Base-by-base conservation (phyloP, 176 grass and related monocot genomes). In the Rhynchospora pubera region DNA sequence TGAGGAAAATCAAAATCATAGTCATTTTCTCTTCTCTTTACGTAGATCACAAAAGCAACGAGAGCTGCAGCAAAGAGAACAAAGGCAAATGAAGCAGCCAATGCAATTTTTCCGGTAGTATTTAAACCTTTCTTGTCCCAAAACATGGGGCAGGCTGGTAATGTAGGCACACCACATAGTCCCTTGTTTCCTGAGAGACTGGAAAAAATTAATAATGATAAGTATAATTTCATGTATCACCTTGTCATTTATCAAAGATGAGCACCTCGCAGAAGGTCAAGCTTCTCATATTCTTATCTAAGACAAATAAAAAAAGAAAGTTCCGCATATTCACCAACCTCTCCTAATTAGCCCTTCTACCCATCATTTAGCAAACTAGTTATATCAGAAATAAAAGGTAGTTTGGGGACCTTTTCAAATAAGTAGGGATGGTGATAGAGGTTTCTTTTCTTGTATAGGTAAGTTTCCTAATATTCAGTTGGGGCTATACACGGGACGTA, bases 1-100 rank as follows among this genome's bases (percentile, higher is more conserved):
- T 93, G 96, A 84, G 93, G 96, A 84, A 99, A 95, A 56, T 95
- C 96, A 89, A 99, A 99, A 83, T 99, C 93, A 16, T 99, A 99
- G 65, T 95, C 91, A 10, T 95, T 88, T 5, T 84, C 84, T 69
- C 87, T 87, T 50, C 93, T 88, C 84, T 90, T 89, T 65, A 99
- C 82, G 84, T 91, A 99, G 73, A 95, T 70, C 66, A 99, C 91
- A 85, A 95, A 99, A 51, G 89, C 90, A 68, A 89, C 86, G 57
- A 95, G 88, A 67, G 93, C 84, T 74, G 91, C 65, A n/a, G 94
- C 82, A 19, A 99, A 69, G 34, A 95, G 45, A 82, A 95, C 13
- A 86, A 95, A 85, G 43, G 84, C 91, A 75, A 88, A 88, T 0
- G 96, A 99, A 59, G 90, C 91, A 73, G 89, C 90, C 69, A 95